Evolutionary conservation across 2,329 filamentous ascomycete species (phyloP).

Genomic region (Xylariaceae sp.): DNA sequence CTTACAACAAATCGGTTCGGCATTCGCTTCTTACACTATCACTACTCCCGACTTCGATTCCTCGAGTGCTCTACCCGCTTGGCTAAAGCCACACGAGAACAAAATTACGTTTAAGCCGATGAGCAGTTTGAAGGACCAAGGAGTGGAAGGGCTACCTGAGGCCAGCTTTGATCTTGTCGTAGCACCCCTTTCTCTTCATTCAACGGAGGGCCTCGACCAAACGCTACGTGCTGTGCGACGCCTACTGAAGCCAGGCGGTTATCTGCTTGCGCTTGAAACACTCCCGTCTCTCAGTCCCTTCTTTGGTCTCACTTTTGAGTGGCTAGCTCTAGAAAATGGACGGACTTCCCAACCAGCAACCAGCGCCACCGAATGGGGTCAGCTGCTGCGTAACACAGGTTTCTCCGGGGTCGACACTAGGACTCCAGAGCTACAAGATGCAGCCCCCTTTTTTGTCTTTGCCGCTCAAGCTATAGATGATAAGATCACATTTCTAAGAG

Average conservation of each 20-base stretch:
- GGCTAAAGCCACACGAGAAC: too few relatives aligned
- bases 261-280: conserved; percentile 13
- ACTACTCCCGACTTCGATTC: neutral
- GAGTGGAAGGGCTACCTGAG: too few relatives aligned
- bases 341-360: neutral
- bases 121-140: too few relatives aligned
- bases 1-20: neutral
- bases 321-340: conserved; percentile 23
- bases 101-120: too few relatives aligned
- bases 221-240: conserved; percentile 15
- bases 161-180: conserved; percentile 9
- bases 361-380: neutral
- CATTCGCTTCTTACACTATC: conserved; percentile 32
- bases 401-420: neutral
- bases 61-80: too few relatives aligned
- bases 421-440: neutral
- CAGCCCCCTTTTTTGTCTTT: neutral
- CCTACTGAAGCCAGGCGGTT: conserved; percentile 22
- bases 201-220: neutral
- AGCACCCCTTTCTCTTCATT: conserved; percentile 12
- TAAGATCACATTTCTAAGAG: neutral
- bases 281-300: conserved; percentile 1
- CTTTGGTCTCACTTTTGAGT: conserved; percentile 21
- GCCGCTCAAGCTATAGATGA: neutral
- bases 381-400: neutral